Conservation (phyloP, 148 eudicot genomes). For the Spergularia bocconei region DNA sequence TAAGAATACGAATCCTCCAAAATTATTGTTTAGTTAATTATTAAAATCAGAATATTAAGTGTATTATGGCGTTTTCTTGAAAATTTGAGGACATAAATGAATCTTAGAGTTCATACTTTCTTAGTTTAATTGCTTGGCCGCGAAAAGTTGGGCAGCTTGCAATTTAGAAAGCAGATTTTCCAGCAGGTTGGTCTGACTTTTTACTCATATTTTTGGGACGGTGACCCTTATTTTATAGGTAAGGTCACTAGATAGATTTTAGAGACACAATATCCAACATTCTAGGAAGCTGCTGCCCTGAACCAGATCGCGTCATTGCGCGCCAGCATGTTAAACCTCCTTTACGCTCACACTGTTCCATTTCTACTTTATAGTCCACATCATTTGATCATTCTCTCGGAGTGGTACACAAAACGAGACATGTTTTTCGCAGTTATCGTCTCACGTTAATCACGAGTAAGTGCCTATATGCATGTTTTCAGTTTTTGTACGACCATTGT, state of each 20-base stretch:
- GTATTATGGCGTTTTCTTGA: background rate
- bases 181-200: slow-evolving; percentile 2
- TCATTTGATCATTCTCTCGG: too few relatives aligned
- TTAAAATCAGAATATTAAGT: background rate
- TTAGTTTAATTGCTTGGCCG: background rate
- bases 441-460: too few relatives aligned
- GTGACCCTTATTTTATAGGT: background rate
- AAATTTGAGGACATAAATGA: background rate
- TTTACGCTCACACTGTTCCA: too few relatives aligned
- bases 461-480: too few relatives aligned
- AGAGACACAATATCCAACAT: slow-evolving; percentile 4
- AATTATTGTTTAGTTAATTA: background rate
- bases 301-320: background rate
- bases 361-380: too few relatives aligned
- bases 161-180: background rate
- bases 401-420: too few relatives aligned
- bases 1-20: background rate
- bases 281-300: background rate
- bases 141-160: background rate
- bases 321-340: too few relatives aligned
- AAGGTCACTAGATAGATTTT: background rate
- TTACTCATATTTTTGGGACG: background rate
- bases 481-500: too few relatives aligned
- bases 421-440: too few relatives aligned
- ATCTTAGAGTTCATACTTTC: background rate